phyloP scores from a whole-genome alignment of 2,329 filamentous ascomycete genomes.

The Alternaria postmessia region DNA sequence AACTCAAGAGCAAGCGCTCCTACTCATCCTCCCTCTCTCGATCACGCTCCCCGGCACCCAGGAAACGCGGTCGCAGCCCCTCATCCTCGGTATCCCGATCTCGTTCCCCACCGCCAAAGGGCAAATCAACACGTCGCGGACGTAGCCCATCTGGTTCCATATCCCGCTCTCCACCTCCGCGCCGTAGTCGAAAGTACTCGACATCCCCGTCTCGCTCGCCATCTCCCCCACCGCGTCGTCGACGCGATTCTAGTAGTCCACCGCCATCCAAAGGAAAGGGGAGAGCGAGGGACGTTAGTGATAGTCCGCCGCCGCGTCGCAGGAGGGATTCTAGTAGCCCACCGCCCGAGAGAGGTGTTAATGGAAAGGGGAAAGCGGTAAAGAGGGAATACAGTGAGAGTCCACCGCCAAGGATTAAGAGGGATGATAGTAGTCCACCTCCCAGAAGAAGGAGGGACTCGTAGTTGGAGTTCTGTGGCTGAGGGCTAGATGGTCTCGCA shows the following conservation, averaged over 20 bases:
- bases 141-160: constrained; percentile 27
- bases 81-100: constrained; percentile 25
- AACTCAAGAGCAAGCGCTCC: constrained; percentile 23
- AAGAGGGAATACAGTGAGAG: constrained; percentile 6
- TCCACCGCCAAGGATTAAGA: constrained; percentile 5
- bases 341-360: background rate
- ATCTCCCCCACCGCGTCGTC: background rate
- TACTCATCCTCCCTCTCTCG: constrained; percentile 32
- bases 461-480: background rate
- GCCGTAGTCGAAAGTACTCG: constrained; percentile 6
- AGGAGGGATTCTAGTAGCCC: constrained; percentile 2
- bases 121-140: constrained; percentile 18
- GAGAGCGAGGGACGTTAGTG: background rate
- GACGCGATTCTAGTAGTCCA: background rate
- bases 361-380: background rate
- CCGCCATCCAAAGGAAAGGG: background rate
- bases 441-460: constrained; percentile 9
- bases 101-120: constrained; percentile 27
- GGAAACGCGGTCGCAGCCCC: constrained; percentile 33
- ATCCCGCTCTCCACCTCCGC: constrained; percentile 13
- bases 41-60: constrained; percentile 34
- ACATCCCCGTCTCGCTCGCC: constrained; percentile 6
- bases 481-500: background rate
- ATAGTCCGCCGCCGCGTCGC: background rate
- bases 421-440: constrained; percentile 11